Evolutionary conservation across 495 filamentous ascomycete species (phyloP).

Genomic region (Podospora didyma): DNA sequence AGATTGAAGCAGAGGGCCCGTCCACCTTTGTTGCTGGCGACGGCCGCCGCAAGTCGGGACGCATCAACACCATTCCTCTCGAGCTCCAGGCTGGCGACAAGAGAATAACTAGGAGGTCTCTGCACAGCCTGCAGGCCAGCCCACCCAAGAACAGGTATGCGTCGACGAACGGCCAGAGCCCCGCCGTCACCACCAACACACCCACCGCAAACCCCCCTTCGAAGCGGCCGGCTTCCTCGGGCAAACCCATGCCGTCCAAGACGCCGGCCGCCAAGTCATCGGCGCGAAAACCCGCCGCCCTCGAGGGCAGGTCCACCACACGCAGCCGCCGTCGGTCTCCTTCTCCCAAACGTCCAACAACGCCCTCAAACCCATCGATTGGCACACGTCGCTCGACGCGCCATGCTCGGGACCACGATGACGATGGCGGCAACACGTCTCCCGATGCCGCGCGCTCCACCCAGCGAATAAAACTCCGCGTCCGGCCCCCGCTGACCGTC

Average conservation of each 20-base stretch:
- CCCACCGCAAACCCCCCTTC: slow-evolving; percentile 9
- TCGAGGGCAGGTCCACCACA: slow-evolving; percentile 21
- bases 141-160: slow-evolving; percentile 16
- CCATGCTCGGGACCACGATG: slow-evolving; percentile 19
- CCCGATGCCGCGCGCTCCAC: slow-evolving; percentile 24
- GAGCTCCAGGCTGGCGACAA: slow-evolving; percentile 66
- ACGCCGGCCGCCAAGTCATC: slow-evolving; percentile 12
- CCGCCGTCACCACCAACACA: slow-evolving; percentile 1
- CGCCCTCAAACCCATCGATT: slow-evolving; percentile 31
- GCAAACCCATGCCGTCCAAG: slow-evolving; percentile 16
- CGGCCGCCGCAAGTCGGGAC: slow-evolving; percentile 80
- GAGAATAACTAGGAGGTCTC: slow-evolving; percentile 43
- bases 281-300: slow-evolving; percentile 14
- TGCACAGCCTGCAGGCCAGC: slow-evolving; percentile 28
- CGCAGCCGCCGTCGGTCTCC: slow-evolving; percentile 30
- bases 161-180: slow-evolving; percentile 15
- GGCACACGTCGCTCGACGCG: slow-evolving; percentile 39
- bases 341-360: slow-evolving; percentile 27
- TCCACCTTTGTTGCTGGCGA: slow-evolving; percentile 70
- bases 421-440: slow-evolving; percentile 21
- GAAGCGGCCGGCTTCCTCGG: slow-evolving; percentile 15
- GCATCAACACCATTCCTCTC: slow-evolving; percentile 70
- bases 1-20: slow-evolving; percentile 77
- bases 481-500: slow-evolving; percentile 31
- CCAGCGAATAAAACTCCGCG: slow-evolving; percentile 40